phyloP scores from a whole-genome alignment of 208 protist species.

The Naegleria lovaniensis region DNA sequence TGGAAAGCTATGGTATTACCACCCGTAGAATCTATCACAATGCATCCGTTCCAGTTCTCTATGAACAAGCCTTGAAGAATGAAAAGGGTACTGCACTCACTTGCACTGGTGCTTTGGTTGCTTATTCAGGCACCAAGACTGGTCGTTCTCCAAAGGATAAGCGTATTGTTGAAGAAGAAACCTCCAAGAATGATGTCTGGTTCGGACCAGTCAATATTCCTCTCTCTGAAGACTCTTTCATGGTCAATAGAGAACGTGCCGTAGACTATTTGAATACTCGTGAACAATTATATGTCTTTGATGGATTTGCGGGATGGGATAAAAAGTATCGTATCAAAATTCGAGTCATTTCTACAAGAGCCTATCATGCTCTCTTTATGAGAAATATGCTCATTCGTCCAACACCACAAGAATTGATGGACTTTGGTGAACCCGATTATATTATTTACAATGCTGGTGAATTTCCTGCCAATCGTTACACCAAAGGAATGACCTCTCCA shows the following conservation, averaged over 20 bases:
- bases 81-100: slow-evolving; percentile 52
- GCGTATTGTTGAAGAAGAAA: slow-evolving; percentile 71
- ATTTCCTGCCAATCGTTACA: slow-evolving; percentile 72
- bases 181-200: slow-evolving; percentile 69
- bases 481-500: slow-evolving; percentile 57
- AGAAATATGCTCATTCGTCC: slow-evolving; percentile 88
- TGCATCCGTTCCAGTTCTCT: slow-evolving; percentile 37
- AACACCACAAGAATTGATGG: slow-evolving; percentile 69
- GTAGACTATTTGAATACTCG: slow-evolving; percentile 82
- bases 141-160: slow-evolving; percentile 86
- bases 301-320: slow-evolving; percentile 84
- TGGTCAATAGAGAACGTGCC: slow-evolving; percentile 76
- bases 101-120: slow-evolving; percentile 68
- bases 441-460: slow-evolving; percentile 87
- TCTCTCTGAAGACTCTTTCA: slow-evolving; percentile 74
- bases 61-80: slow-evolving; percentile 44
- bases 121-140: slow-evolving; percentile 75
- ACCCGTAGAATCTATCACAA: slow-evolving; percentile 35
- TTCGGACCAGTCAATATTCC: slow-evolving; percentile 88
- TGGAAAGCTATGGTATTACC: neutral
- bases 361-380: slow-evolving; percentile 95
- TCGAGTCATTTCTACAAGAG: slow-evolving; percentile 74
- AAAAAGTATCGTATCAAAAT: slow-evolving; percentile 81
- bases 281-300: slow-evolving; percentile 82
- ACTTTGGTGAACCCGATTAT: slow-evolving; percentile 87